phyloP scores from a whole-genome alignment of 495 filamentous ascomycete species.

The Jackrogersella minutella region DNA sequence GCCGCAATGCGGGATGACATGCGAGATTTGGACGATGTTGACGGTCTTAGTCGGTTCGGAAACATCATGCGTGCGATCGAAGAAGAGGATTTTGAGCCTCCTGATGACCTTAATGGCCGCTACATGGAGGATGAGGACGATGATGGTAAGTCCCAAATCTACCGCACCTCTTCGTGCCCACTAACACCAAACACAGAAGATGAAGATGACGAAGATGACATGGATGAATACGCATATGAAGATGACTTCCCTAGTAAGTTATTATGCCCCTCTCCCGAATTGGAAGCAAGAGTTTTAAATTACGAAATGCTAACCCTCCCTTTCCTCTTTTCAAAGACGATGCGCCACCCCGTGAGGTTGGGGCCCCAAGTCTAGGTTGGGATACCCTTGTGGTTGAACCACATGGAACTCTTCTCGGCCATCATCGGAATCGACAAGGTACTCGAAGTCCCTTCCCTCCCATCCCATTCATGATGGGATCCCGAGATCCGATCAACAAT shows the following conservation, averaged over 20 bases:
- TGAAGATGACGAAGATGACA: conserved; percentile 78
- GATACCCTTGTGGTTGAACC: conserved; percentile 54
- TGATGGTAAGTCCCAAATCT: conserved; percentile 58
- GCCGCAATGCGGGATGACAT: too few species aligned
- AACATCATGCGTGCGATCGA: conserved; percentile 68
- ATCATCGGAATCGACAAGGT: conserved; percentile 43
- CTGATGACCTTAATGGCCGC: conserved; percentile 63
- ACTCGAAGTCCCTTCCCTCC: conserved; percentile 47
- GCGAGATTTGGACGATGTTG: conserved; percentile 48
- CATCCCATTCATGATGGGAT: conserved; percentile 54
- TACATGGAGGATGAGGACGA: conserved; percentile 74
- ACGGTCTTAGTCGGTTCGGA: conserved; percentile 59
- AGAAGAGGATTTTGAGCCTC: conserved; percentile 66
- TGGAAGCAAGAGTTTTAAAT: not conserved
- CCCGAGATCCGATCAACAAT: conserved; percentile 52
- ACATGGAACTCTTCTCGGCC: conserved; percentile 37
- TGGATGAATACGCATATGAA: conserved; percentile 69
- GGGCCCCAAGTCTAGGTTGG: conserved; percentile 54
- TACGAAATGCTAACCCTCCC: conserved; percentile 2
- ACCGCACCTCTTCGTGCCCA: not conserved
- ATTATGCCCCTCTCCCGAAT: conserved; percentile 16
- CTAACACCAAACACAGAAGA: conserved; percentile 56
- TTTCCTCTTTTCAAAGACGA: conserved; percentile 56
- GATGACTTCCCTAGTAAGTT: conserved; percentile 75
- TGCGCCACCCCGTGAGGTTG: conserved; percentile 48